phyloP scores from a whole-genome alignment of 1,139 yeast species.

The Citeromyces hawaiiensis region DNA sequence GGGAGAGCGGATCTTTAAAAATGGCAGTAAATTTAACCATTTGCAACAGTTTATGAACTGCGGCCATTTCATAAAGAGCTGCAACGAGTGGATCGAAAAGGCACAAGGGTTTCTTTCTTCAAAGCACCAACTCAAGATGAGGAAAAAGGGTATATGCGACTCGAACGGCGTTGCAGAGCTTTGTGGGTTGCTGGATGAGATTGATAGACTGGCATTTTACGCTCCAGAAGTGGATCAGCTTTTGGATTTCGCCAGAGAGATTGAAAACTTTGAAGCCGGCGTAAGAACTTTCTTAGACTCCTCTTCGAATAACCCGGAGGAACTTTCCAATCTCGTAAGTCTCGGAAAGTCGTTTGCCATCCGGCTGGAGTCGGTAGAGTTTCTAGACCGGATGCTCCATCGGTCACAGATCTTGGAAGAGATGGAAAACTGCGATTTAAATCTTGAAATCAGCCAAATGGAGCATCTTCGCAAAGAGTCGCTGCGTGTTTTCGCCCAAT shows the following conservation, averaged over 20 bases:
- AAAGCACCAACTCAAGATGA: constrained; percentile 19
- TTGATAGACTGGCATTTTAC: constrained; percentile 35
- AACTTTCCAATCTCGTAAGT: constrained; percentile 29
- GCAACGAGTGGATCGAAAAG: constrained; percentile 39
- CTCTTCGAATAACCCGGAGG: constrained; percentile 17
- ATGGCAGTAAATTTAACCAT: constrained; percentile 7
- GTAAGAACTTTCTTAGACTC: constrained; percentile 2
- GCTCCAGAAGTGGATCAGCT: constrained; percentile 51
- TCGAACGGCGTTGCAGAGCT: constrained; percentile 11
- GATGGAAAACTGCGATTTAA: constrained; percentile 10
- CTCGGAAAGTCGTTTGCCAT: constrained; percentile 50
- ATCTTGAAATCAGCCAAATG: neutral
- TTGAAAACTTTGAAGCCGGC: constrained; percentile 32
- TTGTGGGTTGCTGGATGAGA: constrained; percentile 26
- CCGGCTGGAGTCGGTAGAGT: constrained; percentile 33
- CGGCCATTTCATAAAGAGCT: constrained; percentile 26
- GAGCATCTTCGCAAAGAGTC: neutral
- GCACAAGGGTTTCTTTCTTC: constrained; percentile 39
- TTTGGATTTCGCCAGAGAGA: constrained; percentile 36
- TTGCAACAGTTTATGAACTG: constrained; percentile 20
- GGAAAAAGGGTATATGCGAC: neutral
- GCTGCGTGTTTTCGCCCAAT: neutral
- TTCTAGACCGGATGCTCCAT: constrained; percentile 33
- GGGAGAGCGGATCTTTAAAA: constrained; percentile 35
- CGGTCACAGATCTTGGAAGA: constrained; percentile 35